These are phyloP conservation scores for Aspergillus neoniger DNA, from an alignment of 2,329 filamentous ascomycete species.

Conservation along the genomic window DNA sequence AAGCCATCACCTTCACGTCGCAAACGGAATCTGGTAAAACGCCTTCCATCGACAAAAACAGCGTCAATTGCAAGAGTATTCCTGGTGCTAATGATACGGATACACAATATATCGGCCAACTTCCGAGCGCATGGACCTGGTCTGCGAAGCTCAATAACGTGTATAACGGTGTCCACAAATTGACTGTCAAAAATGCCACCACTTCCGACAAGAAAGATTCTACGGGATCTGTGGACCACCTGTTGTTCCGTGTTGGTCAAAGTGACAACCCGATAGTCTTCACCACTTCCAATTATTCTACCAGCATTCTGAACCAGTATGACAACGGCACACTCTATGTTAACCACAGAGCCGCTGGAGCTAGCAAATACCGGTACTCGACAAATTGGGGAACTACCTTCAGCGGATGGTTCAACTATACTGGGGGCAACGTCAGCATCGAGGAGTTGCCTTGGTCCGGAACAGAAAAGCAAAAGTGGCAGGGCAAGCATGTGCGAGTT, in stretches of 20 bases:
- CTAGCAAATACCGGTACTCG: slow-evolving; percentile 64
- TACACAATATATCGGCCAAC: slow-evolving; percentile 50
- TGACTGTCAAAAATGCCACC: slow-evolving; percentile 59
- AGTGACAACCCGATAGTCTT: slow-evolving; percentile 62
- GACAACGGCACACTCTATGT: slow-evolving; percentile 51
- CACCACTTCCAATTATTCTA: slow-evolving; percentile 61
- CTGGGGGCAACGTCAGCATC: slow-evolving; percentile 53
- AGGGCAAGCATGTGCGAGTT: slow-evolving; percentile 62
- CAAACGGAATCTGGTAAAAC: slow-evolving; percentile 50
- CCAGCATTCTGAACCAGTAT: slow-evolving; percentile 51
- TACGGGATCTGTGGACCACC: slow-evolving; percentile 60
- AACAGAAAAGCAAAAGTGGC: slow-evolving; percentile 60
- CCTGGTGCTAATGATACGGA: slow-evolving; percentile 33
- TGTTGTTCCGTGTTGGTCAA: slow-evolving; percentile 62
- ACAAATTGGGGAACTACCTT: slow-evolving; percentile 63
- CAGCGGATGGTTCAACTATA: slow-evolving; percentile 60
- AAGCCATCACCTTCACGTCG: slow-evolving; percentile 56
- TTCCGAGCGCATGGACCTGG: slow-evolving; percentile 58
- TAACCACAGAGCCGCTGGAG: slow-evolving; percentile 62
- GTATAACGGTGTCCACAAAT: slow-evolving; percentile 61
- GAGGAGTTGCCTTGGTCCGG: slow-evolving; percentile 58
- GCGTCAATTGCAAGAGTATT: slow-evolving; percentile 49
- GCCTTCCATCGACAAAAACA: slow-evolving; percentile 48
- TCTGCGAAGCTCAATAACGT: slow-evolving; percentile 57
- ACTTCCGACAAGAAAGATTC: slow-evolving; percentile 43